Conservation (phyloP, 306 rosid species). For the Fragaria ananassa region DNA sequence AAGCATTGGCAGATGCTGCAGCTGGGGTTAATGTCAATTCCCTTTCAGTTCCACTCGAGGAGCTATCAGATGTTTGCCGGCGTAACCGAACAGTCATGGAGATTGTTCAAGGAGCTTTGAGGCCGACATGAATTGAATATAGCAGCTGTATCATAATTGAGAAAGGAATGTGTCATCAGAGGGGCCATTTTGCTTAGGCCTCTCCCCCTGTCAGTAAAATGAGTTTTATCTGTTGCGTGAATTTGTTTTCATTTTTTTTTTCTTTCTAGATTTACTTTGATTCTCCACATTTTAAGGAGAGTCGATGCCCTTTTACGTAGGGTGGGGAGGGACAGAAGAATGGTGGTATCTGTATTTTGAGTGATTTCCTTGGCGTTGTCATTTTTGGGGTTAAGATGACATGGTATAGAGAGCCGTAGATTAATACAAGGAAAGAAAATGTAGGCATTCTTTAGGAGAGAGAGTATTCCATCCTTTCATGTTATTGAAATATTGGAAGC, state of each 20-base stretch:
- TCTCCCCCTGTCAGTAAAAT: slow-evolving; percentile 41
- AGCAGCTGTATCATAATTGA: slow-evolving; percentile 57
- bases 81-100: slow-evolving; percentile 91
- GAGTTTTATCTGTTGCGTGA: slow-evolving; percentile 40
- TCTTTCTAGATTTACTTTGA: slow-evolving; percentile 38
- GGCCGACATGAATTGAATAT: slow-evolving; percentile 84
- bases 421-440: slow-evolving; percentile 37
- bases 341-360: slow-evolving; percentile 47
- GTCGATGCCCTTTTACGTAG: slow-evolving; percentile 49
- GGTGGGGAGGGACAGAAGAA: slow-evolving; percentile 51
- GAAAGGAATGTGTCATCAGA: slow-evolving; percentile 35
- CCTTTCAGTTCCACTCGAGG: slow-evolving; percentile 60
- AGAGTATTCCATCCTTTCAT: slow-evolving; percentile 9
- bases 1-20: slow-evolving; percentile 81
- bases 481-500: slow-evolving; percentile 6
- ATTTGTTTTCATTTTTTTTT: slow-evolving; percentile 32
- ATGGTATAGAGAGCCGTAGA: slow-evolving; percentile 84
- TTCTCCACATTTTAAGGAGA: slow-evolving; percentile 97
- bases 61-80: slow-evolving; percentile 89
- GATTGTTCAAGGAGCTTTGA: slow-evolving; percentile 96
- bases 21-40: slow-evolving; percentile 62
- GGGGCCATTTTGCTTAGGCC: slow-evolving; percentile 82
- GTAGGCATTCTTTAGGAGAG: slow-evolving; percentile 28
- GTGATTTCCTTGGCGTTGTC: slow-evolving; percentile 55
- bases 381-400: slow-evolving; percentile 40